Percentiles rank a stretch among this genome's conserved stretches.
phyloP scores from a whole-genome alignment of 1,284 basidiomycete genomes.

The Ustilago crameri region DNA sequence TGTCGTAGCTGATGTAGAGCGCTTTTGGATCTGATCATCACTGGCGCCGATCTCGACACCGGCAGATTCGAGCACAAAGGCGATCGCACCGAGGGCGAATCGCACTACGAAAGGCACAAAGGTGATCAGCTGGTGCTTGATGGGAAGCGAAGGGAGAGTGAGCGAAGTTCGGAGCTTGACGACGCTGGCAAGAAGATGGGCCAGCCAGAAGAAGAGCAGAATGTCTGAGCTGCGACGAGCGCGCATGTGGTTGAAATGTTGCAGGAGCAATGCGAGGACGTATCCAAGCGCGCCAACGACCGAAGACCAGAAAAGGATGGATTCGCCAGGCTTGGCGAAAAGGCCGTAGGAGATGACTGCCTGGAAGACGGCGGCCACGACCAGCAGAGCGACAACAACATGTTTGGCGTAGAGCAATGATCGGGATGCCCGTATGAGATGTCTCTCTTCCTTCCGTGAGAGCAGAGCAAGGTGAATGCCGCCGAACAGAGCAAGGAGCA shows the following conservation, averaged over 20 bases:
- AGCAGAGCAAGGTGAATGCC: slow-evolving; percentile 34
- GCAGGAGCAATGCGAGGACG: slow-evolving; percentile 61
- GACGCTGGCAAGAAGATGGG: slow-evolving; percentile 73
- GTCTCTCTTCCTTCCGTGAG: slow-evolving; percentile 17
- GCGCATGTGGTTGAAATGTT: slow-evolving; percentile 78
- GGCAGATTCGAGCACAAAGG: slow-evolving; percentile 58
- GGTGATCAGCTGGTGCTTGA: slow-evolving; percentile 42
- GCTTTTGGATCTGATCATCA: slow-evolving; percentile 16
- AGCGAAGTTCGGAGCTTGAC: slow-evolving; percentile 72
- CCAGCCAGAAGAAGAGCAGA: slow-evolving; percentile 85
- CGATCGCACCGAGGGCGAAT: slow-evolving; percentile 42
- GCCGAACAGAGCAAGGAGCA: slow-evolving; percentile 54
- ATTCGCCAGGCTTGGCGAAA: slow-evolving; percentile 38
- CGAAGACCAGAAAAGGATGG: slow-evolving; percentile 46
- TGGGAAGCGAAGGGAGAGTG: slow-evolving; percentile 39
- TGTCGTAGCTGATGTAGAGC: not conserved
- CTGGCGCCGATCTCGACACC: slow-evolving; percentile 53
- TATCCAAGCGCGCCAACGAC: slow-evolving; percentile 39
- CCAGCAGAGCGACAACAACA: slow-evolving; percentile 74
- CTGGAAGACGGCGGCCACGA: slow-evolving; percentile 72
- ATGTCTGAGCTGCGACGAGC: slow-evolving; percentile 80
- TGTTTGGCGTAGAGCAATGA: slow-evolving; percentile 55
- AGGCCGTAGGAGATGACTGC: slow-evolving; percentile 67
- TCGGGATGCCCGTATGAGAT: slow-evolving; percentile 43
- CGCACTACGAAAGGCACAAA: slow-evolving; percentile 58